Conservation (phyloP, 768 basidiomycete species). For the Piloderma croceum region DNA sequence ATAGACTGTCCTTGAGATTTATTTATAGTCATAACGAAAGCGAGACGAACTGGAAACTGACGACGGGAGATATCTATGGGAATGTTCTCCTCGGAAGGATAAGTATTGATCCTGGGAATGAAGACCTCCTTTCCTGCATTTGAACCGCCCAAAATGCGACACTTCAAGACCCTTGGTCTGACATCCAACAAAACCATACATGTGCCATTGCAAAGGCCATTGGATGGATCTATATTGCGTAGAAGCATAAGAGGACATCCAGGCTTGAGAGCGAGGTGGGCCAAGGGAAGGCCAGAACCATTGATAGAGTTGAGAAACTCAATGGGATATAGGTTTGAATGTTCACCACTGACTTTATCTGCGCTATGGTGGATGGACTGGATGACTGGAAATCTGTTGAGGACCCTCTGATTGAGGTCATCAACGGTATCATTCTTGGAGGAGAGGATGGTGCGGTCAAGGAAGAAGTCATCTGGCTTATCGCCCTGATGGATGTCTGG, state of each 20-base stretch:
- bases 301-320: no score
- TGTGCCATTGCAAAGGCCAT: conserved; percentile 38
- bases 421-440: conserved; percentile 33
- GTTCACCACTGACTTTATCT: conserved; percentile 15
- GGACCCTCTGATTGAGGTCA: conserved; percentile 25
- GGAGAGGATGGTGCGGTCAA: conserved; percentile 31
- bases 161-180: no score
- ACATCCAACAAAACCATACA: conserved; percentile 13
- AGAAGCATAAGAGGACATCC: conserved; percentile 42
- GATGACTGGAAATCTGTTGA: conserved; percentile 19
- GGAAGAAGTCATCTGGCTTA: conserved; percentile 25
- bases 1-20: no score
- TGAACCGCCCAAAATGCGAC: conserved; percentile 31
- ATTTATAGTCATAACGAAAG: conserved; percentile 46
- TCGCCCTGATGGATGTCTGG: conserved; percentile 11
- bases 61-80: conserved; percentile 26
- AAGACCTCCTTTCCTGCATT: conserved; percentile 31
- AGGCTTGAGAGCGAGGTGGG: no score
- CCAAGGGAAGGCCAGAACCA: conserved; percentile 34
- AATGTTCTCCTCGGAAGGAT: conserved; percentile 19
- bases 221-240: conserved; percentile 32
- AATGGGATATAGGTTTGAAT: conserved; percentile 23
- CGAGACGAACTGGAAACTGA: conserved; percentile 40
- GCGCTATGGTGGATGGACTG: conserved; percentile 12
- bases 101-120: conserved; percentile 33